Evolutionary conservation across 2,329 filamentous ascomycete species (phyloP).

Genomic region (Trichophyton simii): DNA sequence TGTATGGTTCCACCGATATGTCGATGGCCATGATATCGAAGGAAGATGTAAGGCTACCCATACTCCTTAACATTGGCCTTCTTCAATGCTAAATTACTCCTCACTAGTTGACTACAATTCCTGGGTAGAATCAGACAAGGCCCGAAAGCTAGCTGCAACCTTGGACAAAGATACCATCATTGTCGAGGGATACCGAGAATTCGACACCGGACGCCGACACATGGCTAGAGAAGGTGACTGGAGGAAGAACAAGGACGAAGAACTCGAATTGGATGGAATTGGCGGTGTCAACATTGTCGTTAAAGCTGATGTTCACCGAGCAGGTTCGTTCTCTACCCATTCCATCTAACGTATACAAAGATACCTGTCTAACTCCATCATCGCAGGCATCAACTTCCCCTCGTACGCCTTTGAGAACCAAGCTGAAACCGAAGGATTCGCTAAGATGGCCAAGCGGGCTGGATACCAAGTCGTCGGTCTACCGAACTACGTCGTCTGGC

Average conservation of each 20-base stretch:
- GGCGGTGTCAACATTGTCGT: slow-evolving; percentile 96
- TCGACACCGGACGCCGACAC: slow-evolving; percentile 76
- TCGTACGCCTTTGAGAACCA: slow-evolving; percentile 96
- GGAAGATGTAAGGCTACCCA: slow-evolving; percentile 61
- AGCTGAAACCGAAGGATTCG: slow-evolving; percentile 96
- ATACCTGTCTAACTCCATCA: slow-evolving; percentile 16
- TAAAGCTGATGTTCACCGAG: slow-evolving; percentile 93
- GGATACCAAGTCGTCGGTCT: slow-evolving; percentile 86
- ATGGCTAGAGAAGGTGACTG: slow-evolving; percentile 88
- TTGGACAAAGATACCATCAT: slow-evolving; percentile 72
- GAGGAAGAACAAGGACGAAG: slow-evolving; percentile 80
- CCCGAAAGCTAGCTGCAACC: slow-evolving; percentile 56
- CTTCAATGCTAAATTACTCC: slow-evolving; percentile 14
- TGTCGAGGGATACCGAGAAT: slow-evolving; percentile 92
- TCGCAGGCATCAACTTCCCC: slow-evolving; percentile 85
- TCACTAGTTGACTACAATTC: slow-evolving; percentile 88
- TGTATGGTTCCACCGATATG: slow-evolving; percentile 90
- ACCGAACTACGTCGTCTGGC: slow-evolving; percentile 97
- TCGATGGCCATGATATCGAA: slow-evolving; percentile 70
- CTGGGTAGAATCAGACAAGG: slow-evolving; percentile 88
- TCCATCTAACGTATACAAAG: not conserved
- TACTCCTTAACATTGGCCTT: not conserved
- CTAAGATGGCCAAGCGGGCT: slow-evolving; percentile 94
- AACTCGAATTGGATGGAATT: slow-evolving; percentile 87
- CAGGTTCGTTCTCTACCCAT: slow-evolving; percentile 46